Base-by-base conservation (phyloP, 1,284 basidiomycete species). In the Chalciporus sp. region DNA sequence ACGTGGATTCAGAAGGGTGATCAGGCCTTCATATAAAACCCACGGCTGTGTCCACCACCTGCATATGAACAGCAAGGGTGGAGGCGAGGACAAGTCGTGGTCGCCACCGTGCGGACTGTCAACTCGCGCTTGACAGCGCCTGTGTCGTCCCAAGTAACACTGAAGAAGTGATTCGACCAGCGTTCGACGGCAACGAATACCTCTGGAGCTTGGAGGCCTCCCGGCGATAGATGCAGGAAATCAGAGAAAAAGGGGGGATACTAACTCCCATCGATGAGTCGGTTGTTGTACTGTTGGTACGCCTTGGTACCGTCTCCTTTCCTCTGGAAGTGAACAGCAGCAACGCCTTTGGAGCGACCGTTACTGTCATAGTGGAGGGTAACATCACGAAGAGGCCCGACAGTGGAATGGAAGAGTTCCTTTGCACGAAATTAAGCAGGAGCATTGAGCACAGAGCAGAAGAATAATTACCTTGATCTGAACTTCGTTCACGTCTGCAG, bases 211-310 rank as follows among this genome's bases (percentile, higher is more conserved):
- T 49, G 56, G 55, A 59, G 55, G 50, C 43, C 51, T 63, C 56
- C 66, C 58, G 31, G 52, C 29, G 53, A 72, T 52, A 67, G 62
- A 61, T 50, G 59, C 59, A 68, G 61, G 57, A 64, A 72, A 73
- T 67, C 66, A 71, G 68, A 67, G 65, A 62, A 62, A 64, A 71
- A 79, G 71, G 70, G 78, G 78, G 77, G 84, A 82, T 88, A 97
- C 95, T 95, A 91, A 98, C 95, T 97, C 81, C 95, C 94, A 88
- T 99, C 96, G 84, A 99, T 96, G 78, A 99, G 88, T 72, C 96
- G 90, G 79, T 95, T 94, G 84, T 99, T 94, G 83, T 98, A 99
- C 65, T 94, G 85, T 61, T 90, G 81, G 76, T 89, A 96, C 6
- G 96, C 96, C 79, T 91, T 94, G 72, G 85, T 87, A 55, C 90